A percentile compares a stretch with the other conserved stretches of the same genome.
phyloP scores from a whole-genome alignment of 306 rosid genomes.

The Quercus bicolor region DNA sequence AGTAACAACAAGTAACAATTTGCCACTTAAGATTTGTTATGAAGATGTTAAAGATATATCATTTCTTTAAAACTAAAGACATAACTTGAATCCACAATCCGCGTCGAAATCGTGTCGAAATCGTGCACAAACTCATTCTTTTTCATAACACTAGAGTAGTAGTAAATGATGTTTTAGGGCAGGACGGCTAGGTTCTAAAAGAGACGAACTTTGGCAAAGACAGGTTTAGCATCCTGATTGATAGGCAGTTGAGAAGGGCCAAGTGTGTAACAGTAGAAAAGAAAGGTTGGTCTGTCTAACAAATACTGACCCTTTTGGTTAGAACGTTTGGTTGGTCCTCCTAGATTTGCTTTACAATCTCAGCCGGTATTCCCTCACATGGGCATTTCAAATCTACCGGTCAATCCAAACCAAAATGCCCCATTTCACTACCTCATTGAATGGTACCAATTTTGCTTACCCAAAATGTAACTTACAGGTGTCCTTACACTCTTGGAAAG shows the following conservation, averaged over 20 bases:
- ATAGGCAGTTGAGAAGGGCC: background rate
- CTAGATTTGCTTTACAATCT: background rate
- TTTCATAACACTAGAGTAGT: background rate
- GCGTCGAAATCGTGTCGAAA: no score
- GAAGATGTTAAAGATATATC: accelerated
- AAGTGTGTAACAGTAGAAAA: background rate
- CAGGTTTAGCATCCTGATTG: background rate
- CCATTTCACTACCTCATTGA: background rate
- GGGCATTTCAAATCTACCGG: conserved; percentile 31
- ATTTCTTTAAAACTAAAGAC: no score
- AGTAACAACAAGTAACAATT: accelerated
- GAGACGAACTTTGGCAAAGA: background rate
- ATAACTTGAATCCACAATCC: no score
- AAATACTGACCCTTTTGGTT: background rate
- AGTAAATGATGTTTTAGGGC: background rate
- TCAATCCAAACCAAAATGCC: conserved; percentile 30
- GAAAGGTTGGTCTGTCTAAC: conserved; percentile 37
- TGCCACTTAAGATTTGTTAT: accelerated
- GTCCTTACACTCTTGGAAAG: background rate
- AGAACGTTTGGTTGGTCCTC: conserved; percentile 37
- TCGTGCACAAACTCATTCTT: no score
- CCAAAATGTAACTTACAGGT: background rate
- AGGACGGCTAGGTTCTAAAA: background rate
- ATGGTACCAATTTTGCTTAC: background rate
- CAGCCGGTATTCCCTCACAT: conserved; percentile 5